Evolutionary conservation across 1,139 yeast genomes (phyloP).

Genomic region (Candida anutae): DNA sequence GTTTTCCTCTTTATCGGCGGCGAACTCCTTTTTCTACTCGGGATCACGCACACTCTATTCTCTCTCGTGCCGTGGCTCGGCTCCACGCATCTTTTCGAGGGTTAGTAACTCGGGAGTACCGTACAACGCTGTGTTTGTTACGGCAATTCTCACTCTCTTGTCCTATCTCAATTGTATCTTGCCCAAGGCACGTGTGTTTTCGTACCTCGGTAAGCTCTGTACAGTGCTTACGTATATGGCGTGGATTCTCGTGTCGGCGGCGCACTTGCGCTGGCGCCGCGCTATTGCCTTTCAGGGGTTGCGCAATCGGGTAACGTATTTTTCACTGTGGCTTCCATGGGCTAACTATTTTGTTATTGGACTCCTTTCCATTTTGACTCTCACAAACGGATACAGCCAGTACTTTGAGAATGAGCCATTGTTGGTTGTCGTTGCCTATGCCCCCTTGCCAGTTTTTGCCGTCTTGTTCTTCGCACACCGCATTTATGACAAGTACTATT

Average conservation of each 20-base stretch:
- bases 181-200: slow-evolving; percentile 48
- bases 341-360: slow-evolving; percentile 43
- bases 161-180: slow-evolving; percentile 57
- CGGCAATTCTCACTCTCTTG: slow-evolving; percentile 43
- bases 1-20: slow-evolving; percentile 63
- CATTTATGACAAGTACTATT: slow-evolving; percentile 18
- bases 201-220: slow-evolving; percentile 62
- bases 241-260: slow-evolving; percentile 47
- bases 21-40: slow-evolving; percentile 66
- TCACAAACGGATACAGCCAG: slow-evolving; percentile 54
- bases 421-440: slow-evolving; percentile 55
- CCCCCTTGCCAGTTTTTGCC: slow-evolving; percentile 49
- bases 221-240: slow-evolving; percentile 64
- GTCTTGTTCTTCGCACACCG: slow-evolving; percentile 40
- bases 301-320: slow-evolving; percentile 41
- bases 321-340: slow-evolving; percentile 41
- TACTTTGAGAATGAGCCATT: slow-evolving; percentile 44
- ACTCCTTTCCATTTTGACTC: slow-evolving; percentile 36
- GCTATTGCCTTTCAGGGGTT: slow-evolving; percentile 37
- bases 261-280: slow-evolving; percentile 48
- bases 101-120: slow-evolving; percentile 61
- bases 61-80: slow-evolving; percentile 53
- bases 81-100: slow-evolving; percentile 50
- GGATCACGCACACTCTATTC: slow-evolving; percentile 64
- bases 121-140: slow-evolving; percentile 35